Evolutionary conservation across 2,329 filamentous ascomycete genomes (phyloP).

Genomic region (Rhynchosporium secalis): DNA sequence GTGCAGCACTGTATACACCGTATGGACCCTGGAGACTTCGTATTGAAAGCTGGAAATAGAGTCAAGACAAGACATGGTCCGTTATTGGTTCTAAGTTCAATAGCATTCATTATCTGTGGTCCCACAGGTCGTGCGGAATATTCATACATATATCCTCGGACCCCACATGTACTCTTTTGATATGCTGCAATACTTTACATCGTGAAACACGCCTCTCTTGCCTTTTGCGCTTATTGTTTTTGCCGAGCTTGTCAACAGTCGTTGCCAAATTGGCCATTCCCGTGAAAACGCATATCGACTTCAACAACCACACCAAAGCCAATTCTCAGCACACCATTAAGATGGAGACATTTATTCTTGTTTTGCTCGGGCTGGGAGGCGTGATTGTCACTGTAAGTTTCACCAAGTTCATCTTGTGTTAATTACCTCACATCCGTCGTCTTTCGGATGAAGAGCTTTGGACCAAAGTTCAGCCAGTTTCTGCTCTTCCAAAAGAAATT

Average conservation of each 20-base stretch:
- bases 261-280: not conserved
- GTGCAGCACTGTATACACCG: no score
- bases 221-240: not conserved
- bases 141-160: not conserved
- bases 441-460: not conserved
- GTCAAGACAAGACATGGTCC: not conserved
- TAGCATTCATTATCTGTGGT: not conserved
- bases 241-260: not conserved
- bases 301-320: not conserved
- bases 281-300: not conserved
- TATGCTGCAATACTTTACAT: not conserved
- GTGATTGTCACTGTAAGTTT: conserved; percentile 13
- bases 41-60: not conserved
- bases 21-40: not conserved
- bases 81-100: not conserved
- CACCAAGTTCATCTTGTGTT: no score
- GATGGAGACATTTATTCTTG: conserved; percentile 14
- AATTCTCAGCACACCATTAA: not conserved
- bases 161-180: not conserved
- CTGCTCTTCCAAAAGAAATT: not conserved
- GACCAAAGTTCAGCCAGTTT: not conserved
- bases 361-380: not conserved
- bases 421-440: not conserved
- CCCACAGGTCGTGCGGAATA: not conserved
- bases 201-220: not conserved